A percentile compares a stretch with the other conserved stretches of the same genome.
Conservation (phyloP, 2,329 filamentous ascomycete species). For the Anisogramma anomala region DNA sequence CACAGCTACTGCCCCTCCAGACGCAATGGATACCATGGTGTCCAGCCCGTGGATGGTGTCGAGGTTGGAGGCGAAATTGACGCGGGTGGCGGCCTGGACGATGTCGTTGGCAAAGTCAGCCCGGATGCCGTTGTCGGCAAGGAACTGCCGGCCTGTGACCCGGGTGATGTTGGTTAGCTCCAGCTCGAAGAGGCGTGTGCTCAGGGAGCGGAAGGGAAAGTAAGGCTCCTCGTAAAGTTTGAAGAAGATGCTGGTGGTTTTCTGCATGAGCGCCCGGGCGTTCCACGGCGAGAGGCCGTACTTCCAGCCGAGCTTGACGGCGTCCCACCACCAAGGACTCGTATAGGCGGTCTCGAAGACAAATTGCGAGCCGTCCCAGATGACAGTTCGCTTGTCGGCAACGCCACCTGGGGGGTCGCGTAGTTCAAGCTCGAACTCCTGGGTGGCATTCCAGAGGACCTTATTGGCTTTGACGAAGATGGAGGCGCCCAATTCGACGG, state of each 20-base stretch:
- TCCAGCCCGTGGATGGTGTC: slow-evolving; percentile 79
- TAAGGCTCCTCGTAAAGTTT: slow-evolving; percentile 68
- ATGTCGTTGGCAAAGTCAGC: slow-evolving; percentile 64
- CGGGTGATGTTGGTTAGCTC: slow-evolving; percentile 56
- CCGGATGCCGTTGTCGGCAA: slow-evolving; percentile 52
- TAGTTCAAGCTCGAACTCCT: slow-evolving; percentile 57
- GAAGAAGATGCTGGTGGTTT: slow-evolving; percentile 60
- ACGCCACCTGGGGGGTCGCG: slow-evolving; percentile 31
- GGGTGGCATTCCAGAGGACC: slow-evolving; percentile 65
- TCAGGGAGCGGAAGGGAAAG: slow-evolving; percentile 75
- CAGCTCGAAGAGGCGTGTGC: slow-evolving; percentile 53
- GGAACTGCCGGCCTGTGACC: slow-evolving; percentile 60
- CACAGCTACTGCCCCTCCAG: slow-evolving; percentile 69
- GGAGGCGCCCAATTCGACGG: slow-evolving; percentile 78
- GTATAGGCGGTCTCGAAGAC: slow-evolving; percentile 53
- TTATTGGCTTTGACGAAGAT: slow-evolving; percentile 82
- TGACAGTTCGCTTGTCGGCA: slow-evolving; percentile 50
- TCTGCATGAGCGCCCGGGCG: slow-evolving; percentile 60
- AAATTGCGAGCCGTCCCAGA: slow-evolving; percentile 75
- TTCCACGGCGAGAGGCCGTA: slow-evolving; percentile 72
- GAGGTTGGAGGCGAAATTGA: slow-evolving; percentile 90
- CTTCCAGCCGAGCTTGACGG: slow-evolving; percentile 67
- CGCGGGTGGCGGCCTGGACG: slow-evolving; percentile 79
- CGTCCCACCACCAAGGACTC: slow-evolving; percentile 64
- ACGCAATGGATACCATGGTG: slow-evolving; percentile 83